Evolutionary conservation across 1,284 basidiomycete species (phyloP).

Genomic region (Ustilago hordei): DNA sequence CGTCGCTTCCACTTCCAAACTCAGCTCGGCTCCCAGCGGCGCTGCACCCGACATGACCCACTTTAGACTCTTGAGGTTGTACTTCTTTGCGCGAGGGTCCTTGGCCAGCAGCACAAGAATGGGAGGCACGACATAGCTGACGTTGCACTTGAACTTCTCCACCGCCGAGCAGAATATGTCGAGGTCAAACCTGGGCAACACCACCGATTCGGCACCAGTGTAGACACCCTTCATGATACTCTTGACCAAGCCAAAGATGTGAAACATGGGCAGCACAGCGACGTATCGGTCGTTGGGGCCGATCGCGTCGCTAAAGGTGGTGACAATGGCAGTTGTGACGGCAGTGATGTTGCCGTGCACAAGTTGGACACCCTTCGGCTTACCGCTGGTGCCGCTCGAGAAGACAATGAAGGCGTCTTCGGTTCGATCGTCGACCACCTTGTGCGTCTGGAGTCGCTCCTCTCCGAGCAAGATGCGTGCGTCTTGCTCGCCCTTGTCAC

Average conservation of each 20-base stretch:
- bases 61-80: conserved; percentile 77
- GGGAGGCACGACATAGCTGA: conserved; percentile 82
- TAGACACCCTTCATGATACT: conserved; percentile 77
- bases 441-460: conserved; percentile 42
- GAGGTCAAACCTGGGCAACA: conserved; percentile 82
- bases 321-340: conserved; percentile 47
- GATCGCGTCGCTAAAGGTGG: conserved; percentile 44
- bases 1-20: conserved; percentile 74
- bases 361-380: conserved; percentile 67
- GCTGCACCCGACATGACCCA: conserved; percentile 83
- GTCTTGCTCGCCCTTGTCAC: conserved; percentile 53
- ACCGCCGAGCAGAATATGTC: conserved; percentile 77
- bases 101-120: conserved; percentile 81
- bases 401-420: conserved; percentile 61
- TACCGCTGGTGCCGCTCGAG: conserved; percentile 66
- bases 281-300: conserved; percentile 42
- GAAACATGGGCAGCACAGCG: conserved; percentile 60
- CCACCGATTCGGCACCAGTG: conserved; percentile 75
- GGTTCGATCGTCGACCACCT: conserved; percentile 44
- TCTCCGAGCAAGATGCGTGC: conserved; percentile 48
- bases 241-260: conserved; percentile 72
- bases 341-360: conserved; percentile 62
- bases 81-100: conserved; percentile 80
- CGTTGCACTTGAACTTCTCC: conserved; percentile 77
- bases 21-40: conserved; percentile 78